Evolutionary conservation across 352 stramenopile genomes (phyloP).

Genomic region (Pythium sp.): DNA sequence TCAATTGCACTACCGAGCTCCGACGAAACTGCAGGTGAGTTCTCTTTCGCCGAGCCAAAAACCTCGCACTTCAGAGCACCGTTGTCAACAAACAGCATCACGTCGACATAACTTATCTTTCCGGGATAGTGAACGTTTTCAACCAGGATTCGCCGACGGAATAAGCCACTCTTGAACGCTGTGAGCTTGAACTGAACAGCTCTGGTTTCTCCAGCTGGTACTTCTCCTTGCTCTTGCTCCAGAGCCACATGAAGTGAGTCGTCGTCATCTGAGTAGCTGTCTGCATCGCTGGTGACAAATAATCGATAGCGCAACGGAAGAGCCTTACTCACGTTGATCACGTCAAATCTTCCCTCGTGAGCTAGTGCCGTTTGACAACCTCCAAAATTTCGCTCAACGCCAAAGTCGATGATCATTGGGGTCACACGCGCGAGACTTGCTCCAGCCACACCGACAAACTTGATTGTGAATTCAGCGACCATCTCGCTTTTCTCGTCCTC

Average conservation of each 20-base stretch:
- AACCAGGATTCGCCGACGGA: slow-evolving; percentile 75
- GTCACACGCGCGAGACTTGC: slow-evolving; percentile 73
- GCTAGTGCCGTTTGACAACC: slow-evolving; percentile 37
- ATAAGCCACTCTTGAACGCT: slow-evolving; percentile 71
- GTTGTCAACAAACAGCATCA: slow-evolving; percentile 83
- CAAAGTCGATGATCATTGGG: slow-evolving; percentile 71
- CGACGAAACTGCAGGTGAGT: neutral
- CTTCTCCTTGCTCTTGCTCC: slow-evolving; percentile 69
- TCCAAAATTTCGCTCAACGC: slow-evolving; percentile 65
- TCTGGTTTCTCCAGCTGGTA: slow-evolving; percentile 52
- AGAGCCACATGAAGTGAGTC: slow-evolving; percentile 65
- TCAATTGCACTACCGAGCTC: slow-evolving; percentile 25
- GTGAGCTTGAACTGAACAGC: slow-evolving; percentile 62
- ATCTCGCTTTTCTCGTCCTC: slow-evolving; percentile 69
- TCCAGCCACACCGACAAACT: slow-evolving; percentile 83
- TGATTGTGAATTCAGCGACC: slow-evolving; percentile 85
- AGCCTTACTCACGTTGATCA: slow-evolving; percentile 81
- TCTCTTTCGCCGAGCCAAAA: slow-evolving; percentile 6
- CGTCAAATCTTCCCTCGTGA: slow-evolving; percentile 70
- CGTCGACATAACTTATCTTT: slow-evolving; percentile 74
- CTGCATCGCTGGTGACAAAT: slow-evolving; percentile 56
- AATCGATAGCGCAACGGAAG: slow-evolving; percentile 74
- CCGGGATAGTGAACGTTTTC: slow-evolving; percentile 83
- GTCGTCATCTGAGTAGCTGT: slow-evolving; percentile 80
- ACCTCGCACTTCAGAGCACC: slow-evolving; percentile 49